Evolutionary conservation across 2,329 filamentous ascomycete species (phyloP).

Genomic region (Ciborinia camelliae): DNA sequence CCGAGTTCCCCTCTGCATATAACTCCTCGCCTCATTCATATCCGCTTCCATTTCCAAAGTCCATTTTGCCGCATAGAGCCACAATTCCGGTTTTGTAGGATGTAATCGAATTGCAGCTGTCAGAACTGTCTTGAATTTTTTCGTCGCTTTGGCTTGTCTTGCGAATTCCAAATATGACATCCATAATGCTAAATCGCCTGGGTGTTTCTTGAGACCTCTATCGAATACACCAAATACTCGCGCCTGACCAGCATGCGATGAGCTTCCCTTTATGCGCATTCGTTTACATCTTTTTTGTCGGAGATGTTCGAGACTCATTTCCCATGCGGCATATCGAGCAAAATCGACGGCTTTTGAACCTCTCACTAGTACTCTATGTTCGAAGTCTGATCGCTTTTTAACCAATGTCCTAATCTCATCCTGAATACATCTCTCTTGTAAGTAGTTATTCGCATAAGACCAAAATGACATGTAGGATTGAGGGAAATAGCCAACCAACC

Average conservation of each 20-base stretch:
- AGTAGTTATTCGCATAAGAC: constrained; percentile 1
- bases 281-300: constrained; percentile 80
- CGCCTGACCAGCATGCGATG: constrained; percentile 69
- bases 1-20: constrained; percentile 84
- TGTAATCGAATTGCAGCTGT: constrained; percentile 76
- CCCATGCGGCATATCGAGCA: constrained; percentile 75
- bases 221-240: constrained; percentile 89
- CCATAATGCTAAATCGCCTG: constrained; percentile 79
- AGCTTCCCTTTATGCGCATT: constrained; percentile 66
- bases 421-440: constrained; percentile 41
- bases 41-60: constrained; percentile 77
- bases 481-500: constrained; percentile 43
- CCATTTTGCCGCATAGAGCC: constrained; percentile 78
- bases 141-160: constrained; percentile 61
- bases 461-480: not conserved
- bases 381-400: constrained; percentile 86
- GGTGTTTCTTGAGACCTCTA: constrained; percentile 78
- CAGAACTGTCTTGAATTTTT: constrained; percentile 62
- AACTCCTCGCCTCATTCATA: constrained; percentile 78
- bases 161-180: constrained; percentile 85
- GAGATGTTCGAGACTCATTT: constrained; percentile 67
- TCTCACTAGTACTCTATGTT: constrained; percentile 83
- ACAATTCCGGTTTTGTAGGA: constrained; percentile 77
- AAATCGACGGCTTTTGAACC: constrained; percentile 76
- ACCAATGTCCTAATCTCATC: constrained; percentile 89